Evolutionary conservation across 2,329 filamentous ascomycete species (phyloP), one percentile per base, ranked within the genome.

Genomic region (Teratosphaeria epicoccoides): DNA sequence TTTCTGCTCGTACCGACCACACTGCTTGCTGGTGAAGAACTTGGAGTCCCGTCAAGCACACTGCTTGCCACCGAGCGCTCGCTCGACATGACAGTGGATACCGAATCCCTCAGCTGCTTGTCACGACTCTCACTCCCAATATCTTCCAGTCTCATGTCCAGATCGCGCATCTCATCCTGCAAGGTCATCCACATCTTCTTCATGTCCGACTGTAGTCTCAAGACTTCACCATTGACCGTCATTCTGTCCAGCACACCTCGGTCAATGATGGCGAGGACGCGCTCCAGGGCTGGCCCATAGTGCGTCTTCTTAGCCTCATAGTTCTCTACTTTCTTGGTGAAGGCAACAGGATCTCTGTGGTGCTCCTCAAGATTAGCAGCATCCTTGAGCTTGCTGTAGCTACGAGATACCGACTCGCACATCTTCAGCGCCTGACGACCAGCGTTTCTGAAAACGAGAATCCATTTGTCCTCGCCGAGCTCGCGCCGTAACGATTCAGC

Each of bases 281-380:
- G 81, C 66, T 93, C 88, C 65, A 98, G 94, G 1, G 93, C 91
- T 9, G 90, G 88, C 1, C 89, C 86, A 63, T 97, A 98, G 67
- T 97, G 91, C 53, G 82, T 82, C 69, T 91, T 94, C 75, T 97
- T 98, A 43, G 87, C 88, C 66, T 96, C 90, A 67, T 95, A 98
- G 61, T 80, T 94, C 68, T 95, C 89, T 43, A 95, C 83, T 68
- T 89, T 91, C 71, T 93, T 94, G 55, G 77, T 75, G 71, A 93
- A 78, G 1, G 76, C 74, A 5, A 83, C 74, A 22, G 82, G 81
- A 62, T 86, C 88, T 11, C 83, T 85, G 53, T 88, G 70, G 57
- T 93, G 85, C 62, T 85, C 77, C 6, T 83, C 84, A 10, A 81
- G 76, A 53, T 95, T 87, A 14, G 95, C 75, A 3, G 82, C 83